Evolutionary conservation across 1,284 basidiomycete genomes (phyloP).

Genomic region (Cutaneotrichosporon sp.): DNA sequence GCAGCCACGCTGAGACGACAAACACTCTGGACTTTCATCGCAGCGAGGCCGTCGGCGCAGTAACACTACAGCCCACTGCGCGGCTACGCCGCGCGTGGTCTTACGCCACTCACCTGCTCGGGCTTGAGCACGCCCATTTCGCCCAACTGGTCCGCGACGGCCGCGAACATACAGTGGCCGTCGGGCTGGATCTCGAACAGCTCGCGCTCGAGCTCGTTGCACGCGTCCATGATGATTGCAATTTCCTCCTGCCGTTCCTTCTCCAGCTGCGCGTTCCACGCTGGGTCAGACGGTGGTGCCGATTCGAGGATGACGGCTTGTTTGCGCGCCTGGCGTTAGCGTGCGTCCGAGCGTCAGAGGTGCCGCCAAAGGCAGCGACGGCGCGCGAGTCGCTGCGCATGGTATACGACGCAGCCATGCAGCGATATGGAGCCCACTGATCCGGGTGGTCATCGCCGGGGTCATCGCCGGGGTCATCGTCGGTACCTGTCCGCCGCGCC

Average conservation of each 20-base stretch:
- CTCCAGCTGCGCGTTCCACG: conserved; percentile 60
- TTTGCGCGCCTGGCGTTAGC: conserved; percentile 62
- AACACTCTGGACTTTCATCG: not conserved
- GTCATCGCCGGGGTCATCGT: no score
- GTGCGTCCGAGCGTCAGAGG: no score
- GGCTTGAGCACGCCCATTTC: conserved; percentile 35
- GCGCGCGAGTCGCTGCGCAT: no score
- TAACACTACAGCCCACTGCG: no score
- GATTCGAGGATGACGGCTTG: conserved; percentile 62
- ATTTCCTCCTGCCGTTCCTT: conserved; percentile 69
- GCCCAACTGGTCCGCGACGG: conserved; percentile 71
- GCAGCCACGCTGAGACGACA: no score
- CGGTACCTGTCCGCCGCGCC: no score
- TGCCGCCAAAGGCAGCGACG: no score
- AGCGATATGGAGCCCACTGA: no score
- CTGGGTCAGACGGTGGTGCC: conserved; percentile 58
- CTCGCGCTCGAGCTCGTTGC: conserved; percentile 61
- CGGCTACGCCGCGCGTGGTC: not conserved
- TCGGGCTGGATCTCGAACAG: conserved; percentile 86
- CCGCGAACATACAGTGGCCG: conserved; percentile 91
- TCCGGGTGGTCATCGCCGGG: no score
- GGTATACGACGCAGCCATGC: no score
- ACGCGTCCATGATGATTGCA: conserved; percentile 61
- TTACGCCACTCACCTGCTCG: conserved; percentile 20
- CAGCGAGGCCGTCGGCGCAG: no score